Evolutionary conservation across 768 basidiomycete genomes (phyloP), one percentile per base, ranked within the genome.

Genomic region (Psilocybe azurescens): DNA sequence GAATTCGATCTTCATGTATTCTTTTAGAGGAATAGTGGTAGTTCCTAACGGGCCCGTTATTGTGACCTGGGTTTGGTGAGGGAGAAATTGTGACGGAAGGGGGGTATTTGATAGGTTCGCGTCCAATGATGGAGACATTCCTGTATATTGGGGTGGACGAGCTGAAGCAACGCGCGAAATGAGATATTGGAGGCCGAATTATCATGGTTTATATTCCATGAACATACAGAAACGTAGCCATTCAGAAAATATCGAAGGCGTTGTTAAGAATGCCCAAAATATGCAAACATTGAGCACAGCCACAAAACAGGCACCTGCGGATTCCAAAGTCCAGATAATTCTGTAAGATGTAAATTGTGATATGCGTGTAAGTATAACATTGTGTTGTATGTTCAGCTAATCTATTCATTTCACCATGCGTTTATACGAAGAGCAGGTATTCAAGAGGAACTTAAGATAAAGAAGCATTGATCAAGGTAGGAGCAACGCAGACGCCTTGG

Each of bases 391-490:
- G 24, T 24, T 24, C 24, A 24, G 24, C 24, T 24, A 24, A 24
- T 24, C 24, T 24, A 24, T 24, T 24, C 24, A 24, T 24, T 24
- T 24, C 24, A 24, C 24, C 24, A 24, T 24, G 24, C 24, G 24
- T 24, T 24, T 24, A 24, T 24, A 24, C 2, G 24, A 24, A 24
- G 24, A 24, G 24, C 24, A 24, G 24, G 24, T 24, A 24, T 24
- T 24, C 24, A 24, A 24, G 24, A 24, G 24, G 24, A 24, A 2
- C 24, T 24, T 88, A 98, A 66, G 96, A 97, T 68, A 99, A 74
- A n/a, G 92, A 93, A 7, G 97, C 97, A 5, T 94, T 97, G 57
- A 95, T 81, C 49, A 97, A 83, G 6, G 84, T 93, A 14, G 90
- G 89, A 8, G 95, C 89, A 11, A 86, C 69, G 73, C 94, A 96